phyloP scores from a whole-genome alignment of 805 yeast genomes.

The Jamesozyma spencerorum region DNA sequence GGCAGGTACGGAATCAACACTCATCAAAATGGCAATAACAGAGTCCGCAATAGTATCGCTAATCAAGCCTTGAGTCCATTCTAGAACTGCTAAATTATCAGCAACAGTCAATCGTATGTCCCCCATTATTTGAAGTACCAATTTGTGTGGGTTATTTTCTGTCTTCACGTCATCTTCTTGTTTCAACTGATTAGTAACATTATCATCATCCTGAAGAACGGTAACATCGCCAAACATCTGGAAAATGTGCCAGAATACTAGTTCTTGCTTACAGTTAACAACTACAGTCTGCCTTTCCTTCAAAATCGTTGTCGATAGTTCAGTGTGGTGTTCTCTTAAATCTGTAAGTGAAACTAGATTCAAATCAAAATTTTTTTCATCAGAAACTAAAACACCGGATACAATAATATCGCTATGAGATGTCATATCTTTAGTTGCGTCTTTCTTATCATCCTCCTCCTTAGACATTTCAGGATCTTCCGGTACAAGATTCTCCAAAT shows the following conservation, averaged over 20 bases:
- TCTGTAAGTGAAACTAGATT: conserved; percentile 77
- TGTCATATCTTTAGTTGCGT: background rate
- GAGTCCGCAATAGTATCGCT: conserved; percentile 94
- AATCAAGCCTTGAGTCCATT: conserved; percentile 84
- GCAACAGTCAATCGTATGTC: conserved; percentile 44
- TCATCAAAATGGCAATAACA: conserved; percentile 77
- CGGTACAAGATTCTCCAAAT: conserved; percentile 14
- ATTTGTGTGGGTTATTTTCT: conserved; percentile 28
- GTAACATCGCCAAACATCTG: conserved; percentile 91
- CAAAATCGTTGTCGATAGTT: conserved; percentile 73
- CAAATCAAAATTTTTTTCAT: conserved; percentile 71
- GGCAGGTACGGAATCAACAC: conserved; percentile 91
- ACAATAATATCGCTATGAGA: conserved; percentile 35
- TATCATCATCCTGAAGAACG: conserved; percentile 48
- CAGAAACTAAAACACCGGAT: conserved; percentile 79
- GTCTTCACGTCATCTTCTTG: conserved; percentile 17
- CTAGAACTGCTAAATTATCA: conserved; percentile 51
- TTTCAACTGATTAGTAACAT: conserved; percentile 20
- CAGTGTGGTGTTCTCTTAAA: conserved; percentile 73
- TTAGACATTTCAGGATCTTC: conserved; percentile 1
- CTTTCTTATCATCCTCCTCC: conserved; percentile 28
- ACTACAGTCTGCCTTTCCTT: conserved; percentile 72
- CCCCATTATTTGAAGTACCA: conserved; percentile 54
- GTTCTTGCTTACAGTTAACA: conserved; percentile 70
- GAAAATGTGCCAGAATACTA: conserved; percentile 79